These are phyloP conservation scores for Cercospora citrullina DNA, from an alignment of 2,329 filamentous ascomycete species.

Conservation along the genomic window DNA sequence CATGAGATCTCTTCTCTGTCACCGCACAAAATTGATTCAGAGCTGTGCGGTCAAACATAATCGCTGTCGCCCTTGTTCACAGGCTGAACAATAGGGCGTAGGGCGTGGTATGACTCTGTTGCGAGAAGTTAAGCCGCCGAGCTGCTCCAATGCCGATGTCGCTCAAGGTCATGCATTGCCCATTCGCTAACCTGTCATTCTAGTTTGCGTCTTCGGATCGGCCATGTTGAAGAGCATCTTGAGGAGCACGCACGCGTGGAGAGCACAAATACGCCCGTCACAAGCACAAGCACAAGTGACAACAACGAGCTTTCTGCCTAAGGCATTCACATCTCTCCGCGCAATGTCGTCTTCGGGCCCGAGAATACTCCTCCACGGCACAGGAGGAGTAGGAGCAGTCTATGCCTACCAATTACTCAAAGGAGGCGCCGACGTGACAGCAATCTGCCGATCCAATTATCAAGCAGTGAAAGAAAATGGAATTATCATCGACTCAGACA, in stretches of 20 bases:
- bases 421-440: constrained; percentile 43
- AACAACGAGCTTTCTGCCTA: background rate
- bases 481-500: constrained; percentile 44
- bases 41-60: no score
- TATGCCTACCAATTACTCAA: constrained; percentile 46
- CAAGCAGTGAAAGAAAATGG: constrained; percentile 43
- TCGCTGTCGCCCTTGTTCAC: no score
- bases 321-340: background rate
- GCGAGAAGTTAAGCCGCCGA: background rate
- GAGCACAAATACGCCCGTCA: background rate
- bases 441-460: constrained; percentile 51
- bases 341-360: constrained; percentile 14
- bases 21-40: no score
- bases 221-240: background rate
- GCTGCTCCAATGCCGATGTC: constrained; percentile 13
- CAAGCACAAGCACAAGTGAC: background rate
- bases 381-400: constrained; percentile 46
- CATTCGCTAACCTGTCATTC: no score
- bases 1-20: no score
- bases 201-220: no score
- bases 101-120: no score
- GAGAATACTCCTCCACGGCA: constrained; percentile 46
- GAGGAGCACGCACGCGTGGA: background rate
- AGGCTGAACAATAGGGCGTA: no score
- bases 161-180: background rate